Conservation (phyloP, 495 filamentous ascomycete species). For the Aspergillus egyptiacus region DNA sequence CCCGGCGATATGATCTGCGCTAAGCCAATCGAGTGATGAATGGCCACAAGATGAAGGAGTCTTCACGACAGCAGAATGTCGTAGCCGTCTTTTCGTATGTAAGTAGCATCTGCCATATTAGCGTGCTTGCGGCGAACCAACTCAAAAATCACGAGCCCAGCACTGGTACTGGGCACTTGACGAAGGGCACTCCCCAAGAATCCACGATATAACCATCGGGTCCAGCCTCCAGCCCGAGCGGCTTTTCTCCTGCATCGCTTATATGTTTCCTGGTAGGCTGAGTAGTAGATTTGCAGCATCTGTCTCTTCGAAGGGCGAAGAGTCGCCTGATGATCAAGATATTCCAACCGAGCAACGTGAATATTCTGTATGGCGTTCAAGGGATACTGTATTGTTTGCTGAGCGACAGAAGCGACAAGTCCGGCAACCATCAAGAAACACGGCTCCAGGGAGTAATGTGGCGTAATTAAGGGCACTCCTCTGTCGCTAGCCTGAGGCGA, state of each 20-base stretch:
- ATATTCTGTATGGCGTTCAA: constrained; percentile 66
- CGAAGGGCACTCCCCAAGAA: constrained; percentile 69
- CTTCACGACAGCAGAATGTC: constrained; percentile 51
- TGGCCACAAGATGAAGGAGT: neutral
- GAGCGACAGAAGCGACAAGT: constrained; percentile 64
- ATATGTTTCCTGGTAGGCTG: constrained; percentile 71
- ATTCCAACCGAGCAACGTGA: constrained; percentile 74
- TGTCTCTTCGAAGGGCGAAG: constrained; percentile 36
- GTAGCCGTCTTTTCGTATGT: constrained; percentile 62
- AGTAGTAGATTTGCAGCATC: constrained; percentile 62
- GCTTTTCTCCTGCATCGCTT: constrained; percentile 62
- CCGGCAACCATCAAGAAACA: constrained; percentile 74
- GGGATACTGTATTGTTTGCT: constrained; percentile 77
- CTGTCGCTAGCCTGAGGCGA: constrained; percentile 23
- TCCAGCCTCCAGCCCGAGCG: constrained; percentile 54
- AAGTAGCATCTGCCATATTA: constrained; percentile 56
- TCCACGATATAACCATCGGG: constrained; percentile 67
- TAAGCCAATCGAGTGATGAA: no score
- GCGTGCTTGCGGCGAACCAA: constrained; percentile 76
- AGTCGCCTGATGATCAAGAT: constrained; percentile 62
- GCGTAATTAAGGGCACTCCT: constrained; percentile 56
- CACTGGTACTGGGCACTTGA: constrained; percentile 84
- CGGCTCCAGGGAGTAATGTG: constrained; percentile 82
- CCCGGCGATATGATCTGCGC: no score
- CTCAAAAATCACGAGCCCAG: constrained; percentile 86